Conservation (phyloP, 179 eudicot genomes). For the Beta corolliflora region DNA sequence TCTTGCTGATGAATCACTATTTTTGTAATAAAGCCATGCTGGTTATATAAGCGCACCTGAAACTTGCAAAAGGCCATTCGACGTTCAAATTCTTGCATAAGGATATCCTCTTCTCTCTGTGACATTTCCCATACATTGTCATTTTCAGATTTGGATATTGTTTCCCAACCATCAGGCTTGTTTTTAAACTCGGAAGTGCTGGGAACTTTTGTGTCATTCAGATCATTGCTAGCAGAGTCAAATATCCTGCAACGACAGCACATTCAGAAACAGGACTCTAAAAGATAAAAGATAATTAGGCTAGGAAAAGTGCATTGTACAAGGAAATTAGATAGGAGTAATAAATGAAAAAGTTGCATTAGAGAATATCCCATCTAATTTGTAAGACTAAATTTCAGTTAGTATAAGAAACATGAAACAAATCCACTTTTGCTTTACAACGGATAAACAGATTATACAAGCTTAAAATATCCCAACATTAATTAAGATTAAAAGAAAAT, state of each 20-base stretch:
- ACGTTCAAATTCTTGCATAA: slow-evolving; percentile 93
- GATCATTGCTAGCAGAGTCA: slow-evolving; percentile 57
- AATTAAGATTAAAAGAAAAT: not conserved
- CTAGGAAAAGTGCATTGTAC: not conserved
- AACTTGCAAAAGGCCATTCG: slow-evolving; percentile 89
- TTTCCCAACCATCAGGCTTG: slow-evolving; percentile 98
- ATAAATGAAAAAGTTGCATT: not conserved
- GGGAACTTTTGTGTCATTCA: slow-evolving; percentile 50
- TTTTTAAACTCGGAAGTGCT: slow-evolving; percentile 66
- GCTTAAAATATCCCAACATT: not conserved
- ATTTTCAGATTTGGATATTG: slow-evolving; percentile 73
- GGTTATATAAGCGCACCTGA: slow-evolving; percentile 51
- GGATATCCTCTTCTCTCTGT: slow-evolving; percentile 94
- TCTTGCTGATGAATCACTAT: not conserved
- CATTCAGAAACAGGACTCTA: not conserved
- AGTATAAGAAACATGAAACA: not conserved
- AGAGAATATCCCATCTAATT: not conserved
- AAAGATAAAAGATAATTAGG: no score
- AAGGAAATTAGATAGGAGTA: not conserved
- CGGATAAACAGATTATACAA: not conserved
- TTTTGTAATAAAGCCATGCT: not conserved
- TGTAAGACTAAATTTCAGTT: not conserved
- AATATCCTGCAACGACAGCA: slow-evolving; percentile 67
- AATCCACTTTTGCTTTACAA: not conserved
- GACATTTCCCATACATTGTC: slow-evolving; percentile 96